These are phyloP conservation scores for Rhizopogon salebrosus DNA, from an alignment of 768 basidiomycete genomes.

Conservation along the genomic window DNA sequence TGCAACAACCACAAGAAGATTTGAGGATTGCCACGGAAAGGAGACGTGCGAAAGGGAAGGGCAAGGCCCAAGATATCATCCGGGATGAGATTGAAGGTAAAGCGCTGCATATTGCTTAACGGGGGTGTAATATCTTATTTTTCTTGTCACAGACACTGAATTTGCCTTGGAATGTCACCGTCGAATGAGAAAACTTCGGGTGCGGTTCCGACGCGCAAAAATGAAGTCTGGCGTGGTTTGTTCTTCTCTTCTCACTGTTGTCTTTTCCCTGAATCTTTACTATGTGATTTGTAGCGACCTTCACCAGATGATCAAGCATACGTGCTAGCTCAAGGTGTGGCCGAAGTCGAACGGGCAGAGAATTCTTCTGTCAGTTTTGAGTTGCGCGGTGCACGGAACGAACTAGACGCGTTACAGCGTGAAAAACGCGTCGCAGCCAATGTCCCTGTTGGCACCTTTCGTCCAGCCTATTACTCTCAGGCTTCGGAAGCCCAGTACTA, in stretches of 20 bases:
- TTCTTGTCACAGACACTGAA: slow-evolving; percentile 50
- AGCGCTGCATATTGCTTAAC: not conserved
- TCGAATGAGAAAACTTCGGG: slow-evolving; percentile 49
- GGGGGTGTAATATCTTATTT: not conserved
- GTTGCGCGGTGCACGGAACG: slow-evolving; percentile 55
- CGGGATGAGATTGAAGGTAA: slow-evolving; percentile 50
- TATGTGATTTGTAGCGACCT: slow-evolving; percentile 38
- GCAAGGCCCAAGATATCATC: slow-evolving; percentile 45
- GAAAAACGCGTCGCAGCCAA: slow-evolving; percentile 53
- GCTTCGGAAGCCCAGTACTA: slow-evolving; percentile 51
- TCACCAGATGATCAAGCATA: slow-evolving; percentile 62
- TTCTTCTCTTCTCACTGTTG: not conserved
- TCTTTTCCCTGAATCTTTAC: not conserved
- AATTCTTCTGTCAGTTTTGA: slow-evolving; percentile 52
- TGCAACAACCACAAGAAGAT: slow-evolving; percentile 70
- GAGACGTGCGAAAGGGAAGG: slow-evolving; percentile 52
- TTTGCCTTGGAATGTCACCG: slow-evolving; percentile 65
- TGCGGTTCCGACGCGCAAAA: slow-evolving; percentile 52
- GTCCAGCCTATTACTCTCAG: slow-evolving; percentile 33
- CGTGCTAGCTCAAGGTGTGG: slow-evolving; percentile 53
- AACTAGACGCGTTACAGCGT: slow-evolving; percentile 63
- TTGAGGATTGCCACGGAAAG: slow-evolving; percentile 28
- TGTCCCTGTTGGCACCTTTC: slow-evolving; percentile 29
- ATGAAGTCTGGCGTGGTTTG: slow-evolving; percentile 55
- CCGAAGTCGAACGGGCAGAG: slow-evolving; percentile 66